Conservation (phyloP, 805 yeast genomes). For the Suhomyces sp. region DNA sequence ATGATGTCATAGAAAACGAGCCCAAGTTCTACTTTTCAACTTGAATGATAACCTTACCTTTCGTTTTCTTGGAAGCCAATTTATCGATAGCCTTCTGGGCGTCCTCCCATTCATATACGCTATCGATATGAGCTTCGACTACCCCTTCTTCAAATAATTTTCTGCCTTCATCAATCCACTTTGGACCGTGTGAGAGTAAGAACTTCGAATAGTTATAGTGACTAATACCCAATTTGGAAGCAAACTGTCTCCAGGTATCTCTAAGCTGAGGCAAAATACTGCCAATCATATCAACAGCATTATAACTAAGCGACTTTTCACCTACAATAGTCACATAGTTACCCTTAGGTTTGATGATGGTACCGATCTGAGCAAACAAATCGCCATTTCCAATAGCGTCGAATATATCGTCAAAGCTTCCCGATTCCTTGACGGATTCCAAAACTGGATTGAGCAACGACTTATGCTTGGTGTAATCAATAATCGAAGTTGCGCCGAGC, state of each 20-base stretch:
- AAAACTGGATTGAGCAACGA: conserved; percentile 28
- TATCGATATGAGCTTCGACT: conserved; percentile 50
- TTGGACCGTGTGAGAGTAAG: conserved; percentile 8
- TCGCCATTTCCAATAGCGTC: conserved; percentile 65
- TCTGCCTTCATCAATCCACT: conserved; percentile 20
- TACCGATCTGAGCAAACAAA: conserved; percentile 41
- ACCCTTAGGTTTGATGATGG: conserved; percentile 48
- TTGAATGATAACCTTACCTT: conserved; percentile 64
- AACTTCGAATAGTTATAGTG: conserved; percentile 29
- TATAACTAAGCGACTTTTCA: conserved; percentile 42
- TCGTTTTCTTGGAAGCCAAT: conserved; percentile 46
- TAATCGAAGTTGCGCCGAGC: conserved; percentile 56
- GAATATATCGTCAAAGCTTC: conserved; percentile 55
- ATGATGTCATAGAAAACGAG: not conserved
- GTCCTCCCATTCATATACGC: conserved; percentile 48
- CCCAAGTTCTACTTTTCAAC: conserved; percentile 11
- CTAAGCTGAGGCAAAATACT: not conserved
- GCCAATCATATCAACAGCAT: conserved; percentile 1
- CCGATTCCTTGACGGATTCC: conserved; percentile 30
- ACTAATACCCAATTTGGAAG: conserved; percentile 16
- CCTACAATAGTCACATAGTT: conserved; percentile 57
- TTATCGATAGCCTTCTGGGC: conserved; percentile 49
- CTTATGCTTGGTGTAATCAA: conserved; percentile 54
- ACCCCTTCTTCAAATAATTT: conserved; percentile 46
- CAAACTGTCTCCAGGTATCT: conserved; percentile 5